These are phyloP conservation scores for Hypomontagnella submonticulosa DNA, from an alignment of 495 filamentous ascomycete species.

Conservation along the genomic window DNA sequence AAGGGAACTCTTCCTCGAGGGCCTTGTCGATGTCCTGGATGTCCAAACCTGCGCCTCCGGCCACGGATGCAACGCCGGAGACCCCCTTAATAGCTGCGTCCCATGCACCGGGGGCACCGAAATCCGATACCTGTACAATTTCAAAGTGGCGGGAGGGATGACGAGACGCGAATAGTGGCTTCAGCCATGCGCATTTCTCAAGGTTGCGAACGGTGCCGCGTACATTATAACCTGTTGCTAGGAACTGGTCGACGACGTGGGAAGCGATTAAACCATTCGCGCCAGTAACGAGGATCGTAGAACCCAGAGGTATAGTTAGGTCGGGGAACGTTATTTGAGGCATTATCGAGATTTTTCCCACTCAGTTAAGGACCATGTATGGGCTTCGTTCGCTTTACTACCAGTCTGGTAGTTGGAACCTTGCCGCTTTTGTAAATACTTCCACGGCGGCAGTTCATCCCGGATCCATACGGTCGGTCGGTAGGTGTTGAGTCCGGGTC, in stretches of 20 bases:
- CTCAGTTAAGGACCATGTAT: neutral
- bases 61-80: conserved; percentile 43
- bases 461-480: no score
- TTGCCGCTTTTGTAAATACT: no score
- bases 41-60: conserved; percentile 34
- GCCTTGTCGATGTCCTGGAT: conserved; percentile 41
- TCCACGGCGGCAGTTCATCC: no score
- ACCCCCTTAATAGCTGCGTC: conserved; percentile 42
- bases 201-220: conserved; percentile 41
- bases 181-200: conserved; percentile 31
- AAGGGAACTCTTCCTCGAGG: conserved; percentile 42
- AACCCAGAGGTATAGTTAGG: conserved; percentile 30
- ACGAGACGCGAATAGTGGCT: conserved; percentile 34
- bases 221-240: conserved; percentile 40
- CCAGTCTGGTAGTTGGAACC: no score
- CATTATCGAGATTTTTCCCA: conserved; percentile 16
- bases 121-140: conserved; percentile 44
- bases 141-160: conserved; percentile 42
- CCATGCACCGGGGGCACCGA: conserved; percentile 37
- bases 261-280: conserved; percentile 49
- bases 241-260: conserved; percentile 38
- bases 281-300: conserved; percentile 45
- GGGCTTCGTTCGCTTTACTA: no score
- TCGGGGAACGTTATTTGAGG: conserved; percentile 12
- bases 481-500: no score